Base-by-base conservation (phyloP, 1,284 basidiomycete species). In the Ceratobasidium sp. region DNA sequence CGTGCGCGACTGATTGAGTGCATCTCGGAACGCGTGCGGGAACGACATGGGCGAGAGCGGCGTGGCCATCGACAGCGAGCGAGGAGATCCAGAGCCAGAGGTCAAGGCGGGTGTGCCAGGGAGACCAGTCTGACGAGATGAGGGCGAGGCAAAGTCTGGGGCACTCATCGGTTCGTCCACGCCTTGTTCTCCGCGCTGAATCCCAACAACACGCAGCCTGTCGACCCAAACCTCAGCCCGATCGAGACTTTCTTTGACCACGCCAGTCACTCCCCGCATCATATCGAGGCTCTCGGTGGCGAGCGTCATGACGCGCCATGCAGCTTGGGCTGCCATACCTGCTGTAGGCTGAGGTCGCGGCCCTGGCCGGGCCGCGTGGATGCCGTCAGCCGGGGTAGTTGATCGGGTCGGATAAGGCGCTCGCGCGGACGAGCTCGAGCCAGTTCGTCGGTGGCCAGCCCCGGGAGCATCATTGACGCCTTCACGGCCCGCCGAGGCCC, bases 211-310 rank as follows among this genome's bases (percentile, higher is more conserved):
- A 5, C 91, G 87, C 31, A 94, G 83, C 8, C 92, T 87, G 71
- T 92, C 91, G 46, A 94, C 91, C 92, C 92, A 93, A 86, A 90
- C 87, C 81, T 97, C 95, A 39, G 95, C 95, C 66, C 92, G 86
- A 79, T 96, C 94, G 79, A 97, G 84, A 76, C 90, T 93, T 77
- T 96, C 95, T 79, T 90, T 92, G 78, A 96, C 92, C 24, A 96
- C 93, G 1, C 88, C 87, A 9, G 93, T 94, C 27, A 96, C 93
- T 46, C 92, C 90, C 48, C 91, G 86, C 84, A 97, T 89, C 91
- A 96, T 96, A 80, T 96, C 94, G 81, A 97, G 81, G 79, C 92
- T 94, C 84, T 97, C 95, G 29, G 92, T 93, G 22, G 95, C 94
- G 11, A 97, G 88, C 11, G 90, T 90, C 78, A 97, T 80, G 46